Evolutionary conservation across 108 stramenopile species (phyloP), one percentile per base, ranked within the genome.

Genomic region (Cyclotella choctawhatcheeana): DNA sequence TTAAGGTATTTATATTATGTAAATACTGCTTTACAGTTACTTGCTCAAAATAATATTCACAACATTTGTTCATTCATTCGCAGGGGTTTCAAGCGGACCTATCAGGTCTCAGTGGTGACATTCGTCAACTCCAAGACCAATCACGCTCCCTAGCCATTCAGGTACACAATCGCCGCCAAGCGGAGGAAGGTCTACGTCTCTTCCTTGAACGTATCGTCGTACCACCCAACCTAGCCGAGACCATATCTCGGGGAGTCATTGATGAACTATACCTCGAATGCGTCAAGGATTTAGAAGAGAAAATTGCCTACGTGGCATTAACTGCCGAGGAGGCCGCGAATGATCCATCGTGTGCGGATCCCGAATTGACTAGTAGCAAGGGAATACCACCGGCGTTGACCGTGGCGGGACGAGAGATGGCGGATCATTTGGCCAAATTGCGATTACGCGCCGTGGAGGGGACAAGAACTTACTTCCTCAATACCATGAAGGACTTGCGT

Each of bases 81-180:
- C 85, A 97, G 40, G 97, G 98, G 6, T 99, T 99, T 74, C 98
- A 99, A 74, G 97, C 97, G 1, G 98, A 99, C 76, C 82, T 99
- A 31, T 98, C 97, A 34, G 97, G 96, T 25, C 90, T 99, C 58
- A 91, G 89, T 34, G 95, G 90, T 6, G 99, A 99, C 60, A 99
- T 99, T 73, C 88, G 90, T 43, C 85, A 93, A 37, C 81, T 99
- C 18, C 98, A 98, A 85, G 95, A 97, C 34, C 97, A 98, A 53
- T 87, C 88, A 7, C 70, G 92, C 33, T 81, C 87, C n/a, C 81
- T 98, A 74, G 95, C 85, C 0, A 72, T 92, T 10, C 89, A 97
- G 59, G 85, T 99, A 3, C 67, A 89, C 31, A 99, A 99, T 77
- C 87, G 98, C 33, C 83, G 96, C 32, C 73, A 83, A 27, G 98